These are phyloP conservation scores for Neurospora sublineolata DNA, from an alignment of 495 filamentous ascomycete genomes.

Conservation along the genomic window DNA sequence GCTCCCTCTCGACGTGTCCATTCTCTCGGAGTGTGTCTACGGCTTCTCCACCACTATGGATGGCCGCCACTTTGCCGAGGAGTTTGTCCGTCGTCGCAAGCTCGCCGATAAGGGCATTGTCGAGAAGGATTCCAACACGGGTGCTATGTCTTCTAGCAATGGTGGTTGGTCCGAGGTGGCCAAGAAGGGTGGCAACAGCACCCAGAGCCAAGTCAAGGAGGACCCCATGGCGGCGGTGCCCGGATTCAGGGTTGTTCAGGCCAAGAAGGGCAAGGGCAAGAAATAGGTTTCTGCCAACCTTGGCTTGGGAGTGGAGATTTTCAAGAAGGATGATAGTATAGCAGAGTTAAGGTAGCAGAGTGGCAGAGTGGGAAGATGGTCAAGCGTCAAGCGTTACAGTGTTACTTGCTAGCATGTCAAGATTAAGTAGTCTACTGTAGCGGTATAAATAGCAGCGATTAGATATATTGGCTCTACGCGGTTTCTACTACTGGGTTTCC, in stretches of 20 bases:
- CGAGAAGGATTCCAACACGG: constrained; percentile 40
- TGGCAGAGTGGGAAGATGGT: background rate
- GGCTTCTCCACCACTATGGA: constrained; percentile 75
- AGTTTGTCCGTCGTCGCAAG: constrained; percentile 86
- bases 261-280: constrained; percentile 78
- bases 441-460: background rate
- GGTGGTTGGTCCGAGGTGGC: constrained; percentile 96
- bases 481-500: background rate
- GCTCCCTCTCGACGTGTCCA: constrained; percentile 62
- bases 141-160: constrained; percentile 32
- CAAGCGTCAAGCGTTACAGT: background rate
- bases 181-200: constrained; percentile 55
- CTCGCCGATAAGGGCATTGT: constrained; percentile 82
- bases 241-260: constrained; percentile 78
- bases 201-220: constrained; percentile 20
- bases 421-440: background rate
- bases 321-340: background rate
- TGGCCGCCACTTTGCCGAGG: constrained; percentile 82
- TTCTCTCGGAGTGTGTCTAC: constrained; percentile 86
- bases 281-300: constrained; percentile 11
- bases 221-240: constrained; percentile 35
- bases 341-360: background rate
- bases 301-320: background rate
- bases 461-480: background rate
- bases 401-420: background rate